A percentile compares a stretch with the other conserved stretches of the same genome.
Evolutionary conservation across 1,139 yeast species (phyloP).

Genomic region (Wickerhamomyces sp.): DNA sequence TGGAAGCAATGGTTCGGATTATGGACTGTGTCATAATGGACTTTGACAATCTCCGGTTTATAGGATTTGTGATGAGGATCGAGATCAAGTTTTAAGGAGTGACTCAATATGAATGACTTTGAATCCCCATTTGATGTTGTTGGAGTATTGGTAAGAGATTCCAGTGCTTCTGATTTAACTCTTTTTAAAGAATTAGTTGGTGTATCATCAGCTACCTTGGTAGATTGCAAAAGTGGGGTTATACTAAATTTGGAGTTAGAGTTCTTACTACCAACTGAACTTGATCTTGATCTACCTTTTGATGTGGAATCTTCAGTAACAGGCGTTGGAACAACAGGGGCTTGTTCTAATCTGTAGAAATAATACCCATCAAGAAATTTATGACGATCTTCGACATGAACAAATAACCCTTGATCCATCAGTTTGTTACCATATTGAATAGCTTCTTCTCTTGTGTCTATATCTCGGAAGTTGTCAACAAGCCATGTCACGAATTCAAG

Average conservation of each 20-base stretch:
- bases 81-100: slow-evolving; percentile 64
- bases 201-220: slow-evolving; percentile 9
- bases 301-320: background rate
- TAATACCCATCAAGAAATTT: slow-evolving; percentile 89
- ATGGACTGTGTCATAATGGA: slow-evolving; percentile 88
- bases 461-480: slow-evolving; percentile 70
- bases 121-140: slow-evolving; percentile 8
- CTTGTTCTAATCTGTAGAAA: slow-evolving; percentile 61
- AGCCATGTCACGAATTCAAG: slow-evolving; percentile 85
- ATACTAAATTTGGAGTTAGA: slow-evolving; percentile 13
- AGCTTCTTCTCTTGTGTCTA: slow-evolving; percentile 80
- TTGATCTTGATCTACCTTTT: slow-evolving; percentile 9
- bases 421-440: slow-evolving; percentile 70
- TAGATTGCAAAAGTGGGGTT: slow-evolving; percentile 12
- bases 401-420: slow-evolving; percentile 67
- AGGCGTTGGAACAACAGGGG: background rate
- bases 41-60: slow-evolving; percentile 72
- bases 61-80: slow-evolving; percentile 72
- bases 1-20: slow-evolving; percentile 96
- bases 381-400: slow-evolving; percentile 80
- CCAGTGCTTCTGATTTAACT: slow-evolving; percentile 4
- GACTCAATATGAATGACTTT: slow-evolving; percentile 29
- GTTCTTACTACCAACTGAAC: slow-evolving; percentile 9
- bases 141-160: slow-evolving; percentile 3
- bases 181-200: slow-evolving; percentile 7